Evolutionary conservation across 352 stramenopile genomes (phyloP), one percentile per base, ranked within the genome.

Genomic region (Globisporangium nunn): DNA sequence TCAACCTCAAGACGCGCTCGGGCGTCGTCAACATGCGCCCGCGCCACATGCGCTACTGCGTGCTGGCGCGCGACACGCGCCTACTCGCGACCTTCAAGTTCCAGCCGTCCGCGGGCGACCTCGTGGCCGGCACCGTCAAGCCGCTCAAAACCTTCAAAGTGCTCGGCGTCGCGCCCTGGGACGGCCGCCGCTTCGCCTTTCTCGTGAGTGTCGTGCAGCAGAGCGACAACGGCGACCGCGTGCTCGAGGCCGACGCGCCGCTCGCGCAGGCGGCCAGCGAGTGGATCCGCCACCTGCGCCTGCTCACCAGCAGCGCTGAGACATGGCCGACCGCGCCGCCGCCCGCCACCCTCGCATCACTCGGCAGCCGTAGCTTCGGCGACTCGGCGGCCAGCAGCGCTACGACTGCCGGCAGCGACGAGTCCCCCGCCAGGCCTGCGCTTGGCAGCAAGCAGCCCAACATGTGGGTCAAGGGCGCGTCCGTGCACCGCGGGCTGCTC

Each of bases 11-110:
- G 73, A 93, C 81, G 39, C 83, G 82, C 56, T 88, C 77, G 50
- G 23, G 23, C 23, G 88, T 91, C 72, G 81, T 93, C 49, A 93
- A 93, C 58, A 76, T 93, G 52, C 75, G 83, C 4, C 83, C 83
- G 51, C 72, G 83, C 50, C 83, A 93, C 68, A 82, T 88, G 73
- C 83, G 83, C 67, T 93, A 91, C 73, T 91, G 79, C 64, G 85
- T 93, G 33, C 67, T 93, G n/a, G 70, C 71, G 46, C 63, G 73
- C 6, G 78, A 88, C 68, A 75, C 69, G 37, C 64, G 77, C 49
- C 54, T 77, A 63, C 72, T 93, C 40, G 82, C 74, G 56, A 93
- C 83, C 41, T 93, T 91, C 72, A 91, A 91, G 68, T 91, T 93
- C 64, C 83, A 93, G 69, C 83, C 83, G 41, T 91, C 79, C 43